Base-by-base conservation (phyloP, 1,284 basidiomycete species). In the Gomphus sp. region DNA sequence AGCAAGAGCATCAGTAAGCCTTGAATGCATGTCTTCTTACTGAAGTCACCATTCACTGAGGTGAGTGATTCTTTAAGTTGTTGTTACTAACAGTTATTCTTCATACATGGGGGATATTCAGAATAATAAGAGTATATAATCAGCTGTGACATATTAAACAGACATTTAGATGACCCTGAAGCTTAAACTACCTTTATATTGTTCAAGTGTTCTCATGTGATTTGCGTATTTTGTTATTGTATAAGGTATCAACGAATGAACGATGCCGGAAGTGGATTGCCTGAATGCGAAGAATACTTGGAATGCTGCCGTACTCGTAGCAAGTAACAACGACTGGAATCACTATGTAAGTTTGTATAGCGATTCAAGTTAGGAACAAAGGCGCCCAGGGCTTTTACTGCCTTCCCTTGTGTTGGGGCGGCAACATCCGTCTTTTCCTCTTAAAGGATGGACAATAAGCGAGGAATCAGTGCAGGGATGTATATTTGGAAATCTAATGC, bases 401-500 rank as follows among this genome's bases (percentile, higher is more conserved):
- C 18, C 16, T 25, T 52, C 14, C 22, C 41, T 33, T 58, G 56
- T 11, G 52, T 52, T 16, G 18, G 18, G 1, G 22, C 31, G 14
- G 39, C 4, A 14, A 28, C 4, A 1, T 58, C 56, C 7, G 56
- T 51, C 25, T n/a, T 58, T 2, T 34, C 34, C 18, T 52, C 56
- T 33, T 58, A 49, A 18, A 58, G 48, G 34, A 50, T 39, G 12
- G 34, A 14, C 4, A 84, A 71, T 64, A 83, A 75, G 62, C 80
- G 75, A 58, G 81, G 80, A 11, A 84, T 70, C 4, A 84, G 71
- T 52, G 74, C 73, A 4, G 81, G 80, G 16, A 82, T 70, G 65
- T 80, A 81, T 12, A 77, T 77, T 67, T 81, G 80, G 73, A 84
- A 82, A 64, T 84, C 80, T 51, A 80, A 80, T 63, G 82, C 81